These are phyloP conservation scores for Pestalotiopsis sp. DNA, from an alignment of 2,329 filamentous ascomycete species.

Conservation along the genomic window DNA sequence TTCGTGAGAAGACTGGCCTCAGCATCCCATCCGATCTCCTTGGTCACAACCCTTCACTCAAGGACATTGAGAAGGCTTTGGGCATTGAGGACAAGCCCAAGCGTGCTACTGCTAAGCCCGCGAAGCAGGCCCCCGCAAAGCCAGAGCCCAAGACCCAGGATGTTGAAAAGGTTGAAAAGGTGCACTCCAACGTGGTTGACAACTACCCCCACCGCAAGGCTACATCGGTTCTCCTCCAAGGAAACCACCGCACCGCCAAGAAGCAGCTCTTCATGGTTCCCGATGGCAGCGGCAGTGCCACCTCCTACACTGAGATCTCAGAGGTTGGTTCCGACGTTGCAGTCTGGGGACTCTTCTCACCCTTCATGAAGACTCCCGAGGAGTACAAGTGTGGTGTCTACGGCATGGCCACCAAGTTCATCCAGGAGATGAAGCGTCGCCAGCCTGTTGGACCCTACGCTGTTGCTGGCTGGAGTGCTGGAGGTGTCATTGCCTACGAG, in stretches of 20 bases:
- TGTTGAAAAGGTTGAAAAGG: slow-evolving; percentile 12
- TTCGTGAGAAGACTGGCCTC: slow-evolving; percentile 56
- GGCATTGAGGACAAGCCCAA: slow-evolving; percentile 50
- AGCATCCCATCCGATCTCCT: slow-evolving; percentile 63
- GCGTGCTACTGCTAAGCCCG: slow-evolving; percentile 28
- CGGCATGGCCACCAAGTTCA: slow-evolving; percentile 66
- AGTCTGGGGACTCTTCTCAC: slow-evolving; percentile 66
- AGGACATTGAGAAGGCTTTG: slow-evolving; percentile 67
- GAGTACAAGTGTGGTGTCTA: slow-evolving; percentile 68
- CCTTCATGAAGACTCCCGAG: slow-evolving; percentile 70
- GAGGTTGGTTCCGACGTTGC: slow-evolving; percentile 51
- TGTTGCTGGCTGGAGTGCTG: slow-evolving; percentile 76
- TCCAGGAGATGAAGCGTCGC: slow-evolving; percentile 70
- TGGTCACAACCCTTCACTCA: slow-evolving; percentile 62
- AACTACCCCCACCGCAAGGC: slow-evolving; percentile 54
- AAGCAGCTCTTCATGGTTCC: slow-evolving; percentile 57
- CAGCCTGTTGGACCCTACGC: slow-evolving; percentile 71
- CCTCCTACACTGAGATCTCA: slow-evolving; percentile 66
- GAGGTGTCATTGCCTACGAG: slow-evolving; percentile 73
- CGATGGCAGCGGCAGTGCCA: slow-evolving; percentile 62
- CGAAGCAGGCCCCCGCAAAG: slow-evolving; percentile 33
- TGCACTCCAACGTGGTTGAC: slow-evolving; percentile 37
- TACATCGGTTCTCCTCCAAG: slow-evolving; percentile 47
- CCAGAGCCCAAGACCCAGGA: slow-evolving; percentile 46
- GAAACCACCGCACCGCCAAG: slow-evolving; percentile 49